Conservation (phyloP, 352 stramenopile species). For the Pelagophyceae sp. region DNA sequence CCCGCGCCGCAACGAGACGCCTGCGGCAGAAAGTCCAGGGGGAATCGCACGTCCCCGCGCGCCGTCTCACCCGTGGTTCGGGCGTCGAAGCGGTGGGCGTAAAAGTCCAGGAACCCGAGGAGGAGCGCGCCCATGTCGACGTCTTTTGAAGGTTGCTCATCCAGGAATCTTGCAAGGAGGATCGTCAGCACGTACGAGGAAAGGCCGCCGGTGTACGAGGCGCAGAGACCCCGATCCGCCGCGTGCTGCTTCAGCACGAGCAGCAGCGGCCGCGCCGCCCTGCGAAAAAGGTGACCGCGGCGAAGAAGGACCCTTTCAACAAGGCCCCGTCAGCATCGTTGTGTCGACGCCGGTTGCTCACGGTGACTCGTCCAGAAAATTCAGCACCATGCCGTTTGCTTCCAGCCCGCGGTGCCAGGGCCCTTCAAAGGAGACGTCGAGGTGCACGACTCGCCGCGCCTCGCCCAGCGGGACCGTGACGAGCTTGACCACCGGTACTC, state of each 20-base stretch:
- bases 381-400: slow-evolving; percentile 65
- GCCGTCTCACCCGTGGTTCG: too few species aligned
- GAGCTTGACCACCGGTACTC: slow-evolving; percentile 82
- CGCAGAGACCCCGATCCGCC: slow-evolving; percentile 64
- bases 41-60: too few species aligned
- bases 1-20: slow-evolving; percentile 54
- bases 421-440: slow-evolving; percentile 83
- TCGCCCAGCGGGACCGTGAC: slow-evolving; percentile 7
- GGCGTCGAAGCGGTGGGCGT: slow-evolving; percentile 76
- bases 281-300: too few species aligned
- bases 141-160: slow-evolving; percentile 24
- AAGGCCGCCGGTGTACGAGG: slow-evolving; percentile 74
- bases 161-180: slow-evolving; percentile 71
- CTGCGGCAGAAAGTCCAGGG: too few species aligned
- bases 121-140: slow-evolving; percentile 73
- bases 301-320: too few species aligned
- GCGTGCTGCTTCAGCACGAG: slow-evolving; percentile 68
- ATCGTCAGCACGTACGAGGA: slow-evolving; percentile 77
- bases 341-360: too few species aligned
- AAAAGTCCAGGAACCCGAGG: slow-evolving; percentile 79
- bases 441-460: slow-evolving; percentile 53
- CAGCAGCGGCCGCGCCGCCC: slow-evolving; percentile 63
- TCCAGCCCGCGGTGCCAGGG: slow-evolving; percentile 70
- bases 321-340: too few species aligned
- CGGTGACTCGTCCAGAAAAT: slow-evolving; percentile 69